phyloP scores from a whole-genome alignment of 257 asterid genomes.

The Perilla frutescens region DNA sequence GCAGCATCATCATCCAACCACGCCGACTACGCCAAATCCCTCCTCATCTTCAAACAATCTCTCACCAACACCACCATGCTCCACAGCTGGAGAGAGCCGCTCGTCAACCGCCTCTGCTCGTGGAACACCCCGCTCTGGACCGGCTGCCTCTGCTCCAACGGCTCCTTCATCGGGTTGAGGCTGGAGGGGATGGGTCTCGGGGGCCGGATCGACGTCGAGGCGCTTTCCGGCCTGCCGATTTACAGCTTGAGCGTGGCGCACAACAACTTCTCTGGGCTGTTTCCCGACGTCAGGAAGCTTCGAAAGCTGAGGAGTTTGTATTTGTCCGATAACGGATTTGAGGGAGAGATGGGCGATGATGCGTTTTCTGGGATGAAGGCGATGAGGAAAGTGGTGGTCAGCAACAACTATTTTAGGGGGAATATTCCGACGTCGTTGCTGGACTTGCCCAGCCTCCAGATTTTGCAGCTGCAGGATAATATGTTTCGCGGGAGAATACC shows the following conservation, averaged over 20 bases:
- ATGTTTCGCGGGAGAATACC: slow-evolving; percentile 57
- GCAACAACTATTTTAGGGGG: slow-evolving; percentile 50
- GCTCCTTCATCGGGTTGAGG: slow-evolving; percentile 43
- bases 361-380: slow-evolving; percentile 59
- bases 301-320: slow-evolving; percentile 52
- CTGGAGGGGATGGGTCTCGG: slow-evolving; percentile 59
- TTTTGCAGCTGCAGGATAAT: slow-evolving; percentile 59
- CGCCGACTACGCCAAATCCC: slow-evolving; percentile 34
- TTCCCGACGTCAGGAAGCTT: slow-evolving; percentile 54
- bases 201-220: slow-evolving; percentile 45
- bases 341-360: slow-evolving; percentile 56
- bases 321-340: slow-evolving; percentile 56
- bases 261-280: slow-evolving; percentile 54
- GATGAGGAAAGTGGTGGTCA: slow-evolving; percentile 53
- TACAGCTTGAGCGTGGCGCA: slow-evolving; percentile 55
- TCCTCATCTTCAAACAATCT: slow-evolving; percentile 56
- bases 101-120: slow-evolving; percentile 38
- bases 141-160: slow-evolving; percentile 55
- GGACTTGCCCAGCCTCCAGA: slow-evolving; percentile 53
- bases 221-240: slow-evolving; percentile 44
- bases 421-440: slow-evolving; percentile 58
- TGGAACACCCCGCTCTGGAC: slow-evolving; percentile 53
- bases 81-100: slow-evolving; percentile 47
- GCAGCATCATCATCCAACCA: slow-evolving; percentile 24
- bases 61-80: slow-evolving; percentile 49